A percentile compares a stretch with the other conserved stretches of the same genome.
Conservation (phyloP, 345 rosid species). For the Brassica incana region DNA sequence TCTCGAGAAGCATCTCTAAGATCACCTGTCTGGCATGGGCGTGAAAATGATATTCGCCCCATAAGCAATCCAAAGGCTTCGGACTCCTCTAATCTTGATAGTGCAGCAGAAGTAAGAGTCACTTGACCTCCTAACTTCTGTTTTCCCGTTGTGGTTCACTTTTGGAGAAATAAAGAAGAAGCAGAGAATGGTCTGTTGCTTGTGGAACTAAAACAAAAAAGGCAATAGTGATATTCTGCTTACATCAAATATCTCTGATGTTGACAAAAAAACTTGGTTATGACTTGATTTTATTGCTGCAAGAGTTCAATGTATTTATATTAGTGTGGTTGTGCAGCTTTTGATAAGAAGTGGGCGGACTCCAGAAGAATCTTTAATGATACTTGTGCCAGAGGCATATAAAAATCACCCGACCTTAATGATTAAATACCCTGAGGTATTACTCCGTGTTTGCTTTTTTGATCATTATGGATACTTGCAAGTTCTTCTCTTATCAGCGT, state of each 20-base stretch:
- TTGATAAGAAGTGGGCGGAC: slow-evolving; percentile 91
- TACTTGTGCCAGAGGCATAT: slow-evolving; percentile 99
- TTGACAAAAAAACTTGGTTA: background rate
- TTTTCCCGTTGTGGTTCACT: slow-evolving; percentile 18
- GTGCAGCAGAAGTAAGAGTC: slow-evolving; percentile 88
- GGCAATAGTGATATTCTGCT: slow-evolving; percentile 16
- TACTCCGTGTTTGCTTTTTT: slow-evolving; percentile 6
- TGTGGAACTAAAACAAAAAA: slow-evolving; percentile 14
- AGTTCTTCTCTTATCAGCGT: slow-evolving; percentile 23
- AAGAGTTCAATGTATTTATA: slow-evolving; percentile 14
- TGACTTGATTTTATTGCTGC: slow-evolving; percentile 6
- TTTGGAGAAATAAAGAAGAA: slow-evolving; percentile 5
- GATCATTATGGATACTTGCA: slow-evolving; percentile 11
- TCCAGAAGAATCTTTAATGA: slow-evolving; percentile 95
- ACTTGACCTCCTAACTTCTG: slow-evolving; percentile 7
- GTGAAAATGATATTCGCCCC: slow-evolving; percentile 97
- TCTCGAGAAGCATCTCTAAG: slow-evolving; percentile 86
- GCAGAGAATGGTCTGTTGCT: slow-evolving; percentile 2
- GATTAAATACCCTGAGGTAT: slow-evolving; percentile 95
- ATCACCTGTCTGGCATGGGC: slow-evolving; percentile 95
- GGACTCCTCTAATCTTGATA: slow-evolving; percentile 95
- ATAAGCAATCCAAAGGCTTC: slow-evolving; percentile 93
- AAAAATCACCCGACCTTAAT: slow-evolving; percentile 88
- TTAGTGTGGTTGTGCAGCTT: slow-evolving; percentile 51
- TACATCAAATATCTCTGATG: background rate